Conservation (phyloP, 2,329 filamentous ascomycete species). For the Didymella arachidicola region DNA sequence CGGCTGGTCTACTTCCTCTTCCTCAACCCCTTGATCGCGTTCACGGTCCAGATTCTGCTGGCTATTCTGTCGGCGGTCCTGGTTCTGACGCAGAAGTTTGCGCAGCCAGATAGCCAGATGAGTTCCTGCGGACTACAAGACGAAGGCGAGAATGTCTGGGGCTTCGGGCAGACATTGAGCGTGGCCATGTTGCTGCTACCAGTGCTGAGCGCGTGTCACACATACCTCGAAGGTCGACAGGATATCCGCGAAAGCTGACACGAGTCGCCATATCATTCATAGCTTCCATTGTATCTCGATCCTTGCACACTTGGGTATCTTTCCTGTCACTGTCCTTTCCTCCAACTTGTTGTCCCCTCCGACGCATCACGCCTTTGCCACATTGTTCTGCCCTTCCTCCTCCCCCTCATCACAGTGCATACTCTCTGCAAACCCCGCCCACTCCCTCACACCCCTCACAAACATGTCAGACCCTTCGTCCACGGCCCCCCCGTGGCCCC, state of each 20-base stretch:
- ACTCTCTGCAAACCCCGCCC: constrained; percentile 76
- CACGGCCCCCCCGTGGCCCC: constrained; percentile 77
- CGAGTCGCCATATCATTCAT: background rate
- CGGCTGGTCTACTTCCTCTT: constrained; percentile 34
- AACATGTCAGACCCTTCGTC: constrained; percentile 72
- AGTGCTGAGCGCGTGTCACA: constrained; percentile 36
- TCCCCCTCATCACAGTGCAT: constrained; percentile 42
- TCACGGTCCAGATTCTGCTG: constrained; percentile 38
- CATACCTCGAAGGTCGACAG: constrained; percentile 40
- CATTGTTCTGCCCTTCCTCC: constrained; percentile 5
- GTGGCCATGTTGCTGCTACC: constrained; percentile 41
- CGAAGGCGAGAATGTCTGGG: constrained; percentile 39
- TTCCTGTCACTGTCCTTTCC: background rate
- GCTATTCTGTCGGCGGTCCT: constrained; percentile 34
- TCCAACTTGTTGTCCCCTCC: too few relatives aligned
- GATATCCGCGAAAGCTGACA: constrained; percentile 25
- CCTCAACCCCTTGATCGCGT: constrained; percentile 39
- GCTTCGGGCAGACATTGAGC: constrained; percentile 44
- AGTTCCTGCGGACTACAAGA: constrained; percentile 37
- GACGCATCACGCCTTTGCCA: background rate
- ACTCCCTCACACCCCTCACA: constrained; percentile 78
- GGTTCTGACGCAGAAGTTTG: constrained; percentile 42
- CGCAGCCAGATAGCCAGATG: constrained; percentile 26
- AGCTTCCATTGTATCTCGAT: background rate
- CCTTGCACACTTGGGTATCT: constrained; percentile 3